Percentiles rank a stretch among this genome's conserved stretches.
These are phyloP conservation scores for Petasospora fabianii DNA, from an alignment of 1,139 yeast genomes.

Conservation along the genomic window DNA sequence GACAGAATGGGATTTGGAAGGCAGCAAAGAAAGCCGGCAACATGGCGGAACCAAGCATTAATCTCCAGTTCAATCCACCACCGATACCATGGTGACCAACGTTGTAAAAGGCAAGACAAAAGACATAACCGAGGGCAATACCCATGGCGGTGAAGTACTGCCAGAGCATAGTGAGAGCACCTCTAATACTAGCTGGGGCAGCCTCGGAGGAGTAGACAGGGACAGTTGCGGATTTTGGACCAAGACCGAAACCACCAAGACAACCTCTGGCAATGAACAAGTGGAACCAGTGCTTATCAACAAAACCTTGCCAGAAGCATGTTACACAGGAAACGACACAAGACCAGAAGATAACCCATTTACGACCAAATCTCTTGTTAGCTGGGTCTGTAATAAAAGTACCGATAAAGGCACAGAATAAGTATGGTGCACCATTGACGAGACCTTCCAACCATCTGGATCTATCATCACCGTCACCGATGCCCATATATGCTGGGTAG, in stretches of 20 bases:
- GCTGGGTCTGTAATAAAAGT: slow-evolving; percentile 73
- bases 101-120: slow-evolving; percentile 57
- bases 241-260: slow-evolving; percentile 69
- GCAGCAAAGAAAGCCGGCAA: slow-evolving; percentile 70
- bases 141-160: slow-evolving; percentile 88
- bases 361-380: slow-evolving; percentile 64
- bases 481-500: slow-evolving; percentile 57
- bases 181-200: slow-evolving; percentile 72
- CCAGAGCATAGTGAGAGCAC: slow-evolving; percentile 84
- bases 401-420: slow-evolving; percentile 65
- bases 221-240: slow-evolving; percentile 77
- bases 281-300: slow-evolving; percentile 64
- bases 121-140: slow-evolving; percentile 75
- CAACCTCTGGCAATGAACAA: slow-evolving; percentile 68
- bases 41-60: slow-evolving; percentile 76
- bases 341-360: slow-evolving; percentile 66
- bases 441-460: slow-evolving; percentile 71
- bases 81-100: slow-evolving; percentile 43
- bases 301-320: slow-evolving; percentile 76
- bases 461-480: slow-evolving; percentile 43
- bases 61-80: slow-evolving; percentile 68
- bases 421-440: slow-evolving; percentile 77
- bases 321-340: slow-evolving; percentile 62
- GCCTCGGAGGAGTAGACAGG: slow-evolving; percentile 83
- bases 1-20: slow-evolving; percentile 64